phyloP scores from a whole-genome alignment of 1,139 yeast species.

The Trichomonascaceae sp. region DNA sequence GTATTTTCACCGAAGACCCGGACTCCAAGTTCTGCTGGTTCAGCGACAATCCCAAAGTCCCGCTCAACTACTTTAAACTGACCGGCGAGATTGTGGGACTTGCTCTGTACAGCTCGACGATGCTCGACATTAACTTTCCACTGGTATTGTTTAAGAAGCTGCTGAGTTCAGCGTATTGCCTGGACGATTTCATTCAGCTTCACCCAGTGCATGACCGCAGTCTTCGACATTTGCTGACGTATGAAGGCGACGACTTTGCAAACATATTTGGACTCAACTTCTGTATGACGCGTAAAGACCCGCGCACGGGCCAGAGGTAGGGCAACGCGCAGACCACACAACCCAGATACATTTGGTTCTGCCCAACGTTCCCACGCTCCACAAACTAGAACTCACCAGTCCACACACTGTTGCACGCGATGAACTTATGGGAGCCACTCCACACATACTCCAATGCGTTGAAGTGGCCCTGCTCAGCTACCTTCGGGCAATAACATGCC shows the following conservation, averaged over 20 bases:
- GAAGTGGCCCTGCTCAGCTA: no score
- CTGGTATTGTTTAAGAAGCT: constrained; percentile 62
- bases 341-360: no score
- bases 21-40: constrained; percentile 75
- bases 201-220: constrained; percentile 56
- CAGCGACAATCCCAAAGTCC: constrained; percentile 29
- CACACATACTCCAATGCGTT: no score
- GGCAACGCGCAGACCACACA: no score
- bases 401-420: no score
- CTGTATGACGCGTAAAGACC: no score
- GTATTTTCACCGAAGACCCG: constrained; percentile 36
- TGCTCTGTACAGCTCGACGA: constrained; percentile 83
- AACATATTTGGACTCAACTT: constrained; percentile 36
- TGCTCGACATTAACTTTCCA: constrained; percentile 69
- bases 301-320: no score
- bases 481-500: no score
- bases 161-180: constrained; percentile 39
- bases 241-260: constrained; percentile 29
- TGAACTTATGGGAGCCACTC: no score
- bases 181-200: constrained; percentile 53
- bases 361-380: no score
- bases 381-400: no score
- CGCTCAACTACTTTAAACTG: constrained; percentile 46
- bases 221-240: constrained; percentile 40
- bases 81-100: constrained; percentile 81